phyloP scores from a whole-genome alignment of 768 basidiomycete species.

The Collybiopsis luxurians region DNA sequence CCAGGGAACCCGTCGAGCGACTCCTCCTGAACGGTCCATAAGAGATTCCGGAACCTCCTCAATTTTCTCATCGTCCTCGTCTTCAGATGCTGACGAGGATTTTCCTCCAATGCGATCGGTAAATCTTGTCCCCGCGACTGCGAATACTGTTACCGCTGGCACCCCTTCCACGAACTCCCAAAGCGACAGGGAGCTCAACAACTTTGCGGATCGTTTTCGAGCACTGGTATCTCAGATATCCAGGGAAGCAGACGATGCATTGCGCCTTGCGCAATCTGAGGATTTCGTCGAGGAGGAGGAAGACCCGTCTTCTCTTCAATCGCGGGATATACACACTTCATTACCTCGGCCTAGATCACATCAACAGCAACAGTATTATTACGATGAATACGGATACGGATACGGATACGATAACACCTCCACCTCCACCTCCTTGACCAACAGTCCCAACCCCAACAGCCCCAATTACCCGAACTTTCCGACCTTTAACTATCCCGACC shows the following conservation, averaged over 20 bases:
- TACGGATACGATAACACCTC: too few relatives aligned
- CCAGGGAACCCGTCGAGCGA: conserved; percentile 11
- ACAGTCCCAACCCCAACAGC: too few relatives aligned
- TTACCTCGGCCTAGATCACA: conserved; percentile 5
- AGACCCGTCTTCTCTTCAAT: conserved; percentile 13
- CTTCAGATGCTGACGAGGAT: neutral
- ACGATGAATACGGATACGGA: too few relatives aligned
- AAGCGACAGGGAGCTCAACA: conserved; percentile 34
- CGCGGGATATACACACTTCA: conserved; percentile 6
- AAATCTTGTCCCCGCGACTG: conserved; percentile 15
- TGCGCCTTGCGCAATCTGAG: conserved; percentile 31
- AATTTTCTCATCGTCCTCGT: neutral
- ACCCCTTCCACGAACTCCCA: neutral
- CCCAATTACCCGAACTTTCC: too few relatives aligned
- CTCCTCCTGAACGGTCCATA: conserved; percentile 11
- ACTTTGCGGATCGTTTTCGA: conserved; percentile 51
- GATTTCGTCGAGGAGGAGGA: conserved; percentile 18
- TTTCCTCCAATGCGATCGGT: neutral
- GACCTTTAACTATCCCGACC: too few relatives aligned
- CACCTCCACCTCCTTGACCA: too few relatives aligned
- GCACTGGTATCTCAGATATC: conserved; percentile 47
- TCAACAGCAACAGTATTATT: too few relatives aligned
- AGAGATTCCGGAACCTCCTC: conserved; percentile 9
- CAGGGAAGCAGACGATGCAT: conserved; percentile 50
- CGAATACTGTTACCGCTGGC: conserved; percentile 10